phyloP scores from a whole-genome alignment of 2,329 filamentous ascomycete species.

The Albifimbria verrucaria region DNA sequence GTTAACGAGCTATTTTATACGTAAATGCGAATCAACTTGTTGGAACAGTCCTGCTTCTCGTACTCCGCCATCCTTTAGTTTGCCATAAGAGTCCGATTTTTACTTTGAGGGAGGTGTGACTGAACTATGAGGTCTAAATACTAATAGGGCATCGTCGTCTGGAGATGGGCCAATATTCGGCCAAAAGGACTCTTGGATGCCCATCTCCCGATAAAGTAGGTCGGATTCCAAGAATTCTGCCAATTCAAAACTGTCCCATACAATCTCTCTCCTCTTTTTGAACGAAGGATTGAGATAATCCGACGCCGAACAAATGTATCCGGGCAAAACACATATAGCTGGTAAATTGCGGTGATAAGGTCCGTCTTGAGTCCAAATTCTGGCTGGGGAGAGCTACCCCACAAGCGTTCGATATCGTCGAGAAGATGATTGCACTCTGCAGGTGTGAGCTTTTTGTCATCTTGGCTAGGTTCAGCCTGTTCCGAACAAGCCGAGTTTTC shows the following conservation, averaged over 20 bases:
- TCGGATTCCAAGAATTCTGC: constrained; percentile 7
- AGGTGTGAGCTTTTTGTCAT: neutral
- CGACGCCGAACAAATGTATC: constrained; percentile 7
- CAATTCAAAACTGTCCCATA: constrained; percentile 12
- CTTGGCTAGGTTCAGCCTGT: neutral
- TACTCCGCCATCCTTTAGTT: no score
- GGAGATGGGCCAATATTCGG: constrained; percentile 6
- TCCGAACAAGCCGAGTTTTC: neutral
- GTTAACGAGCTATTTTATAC: no score
- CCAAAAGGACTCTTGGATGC: constrained; percentile 2
- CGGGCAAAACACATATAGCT: constrained; percentile 11
- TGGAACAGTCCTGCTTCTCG: no score
- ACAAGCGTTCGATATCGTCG: constrained; percentile 2
- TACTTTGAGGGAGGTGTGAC: no score
- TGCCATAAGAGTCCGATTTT: no score
- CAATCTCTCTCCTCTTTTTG: constrained; percentile 10
- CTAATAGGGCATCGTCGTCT: neutral
- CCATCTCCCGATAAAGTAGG: neutral
- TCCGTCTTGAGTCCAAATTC: constrained; percentile 4
- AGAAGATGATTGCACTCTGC: constrained; percentile 1
- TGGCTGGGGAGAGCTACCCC: neutral
- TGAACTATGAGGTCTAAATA: constrained; percentile 9
- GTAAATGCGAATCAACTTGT: no score
- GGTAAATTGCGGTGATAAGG: constrained; percentile 3
- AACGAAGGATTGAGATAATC: constrained; percentile 8